These are phyloP conservation scores for Gelatoporia subvermispora DNA, from an alignment of 768 basidiomycete genomes.

Conservation along the genomic window DNA sequence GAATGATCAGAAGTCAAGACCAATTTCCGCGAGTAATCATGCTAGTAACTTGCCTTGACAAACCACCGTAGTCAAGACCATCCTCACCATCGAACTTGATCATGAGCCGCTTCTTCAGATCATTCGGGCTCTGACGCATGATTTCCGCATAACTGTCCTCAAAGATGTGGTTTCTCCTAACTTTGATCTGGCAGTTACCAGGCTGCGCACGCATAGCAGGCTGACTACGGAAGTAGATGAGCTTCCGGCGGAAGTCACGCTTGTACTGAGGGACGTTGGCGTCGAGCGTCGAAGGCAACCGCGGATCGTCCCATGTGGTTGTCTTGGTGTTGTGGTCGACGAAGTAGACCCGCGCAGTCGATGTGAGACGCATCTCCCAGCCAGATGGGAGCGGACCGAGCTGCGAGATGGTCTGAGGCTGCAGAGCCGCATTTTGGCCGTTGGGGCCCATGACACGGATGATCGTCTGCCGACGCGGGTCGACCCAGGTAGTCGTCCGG, in stretches of 20 bases:
- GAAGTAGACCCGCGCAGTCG: conserved; percentile 97
- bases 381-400: conserved; percentile 95
- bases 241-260: conserved; percentile 97
- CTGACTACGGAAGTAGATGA: conserved; percentile 99
- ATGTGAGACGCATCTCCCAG: conserved; percentile 99
- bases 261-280: conserved; percentile 99
- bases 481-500: conserved; percentile 99
- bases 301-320: conserved; percentile 99
- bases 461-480: conserved; percentile 93
- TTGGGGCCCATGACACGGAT: conserved; percentile 95
- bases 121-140: conserved; percentile 97
- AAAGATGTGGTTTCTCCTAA: conserved; percentile 96
- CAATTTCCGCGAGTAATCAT: background rate
- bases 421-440: conserved; percentile 81
- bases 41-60: conserved; percentile 64
- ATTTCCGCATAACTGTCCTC: conserved; percentile 99
- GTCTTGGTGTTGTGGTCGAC: conserved; percentile 99
- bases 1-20: conserved; percentile 13
- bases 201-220: conserved; percentile 97
- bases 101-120: conserved; percentile 98
- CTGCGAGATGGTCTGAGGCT: conserved; percentile 94
- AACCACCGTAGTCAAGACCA: conserved; percentile 96
- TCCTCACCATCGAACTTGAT: conserved; percentile 99
- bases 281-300: conserved; percentile 90
- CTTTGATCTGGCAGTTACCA: conserved; percentile 98